phyloP scores from a whole-genome alignment of 23 red algal genomes.

The Porphyridium purpureum region DNA sequence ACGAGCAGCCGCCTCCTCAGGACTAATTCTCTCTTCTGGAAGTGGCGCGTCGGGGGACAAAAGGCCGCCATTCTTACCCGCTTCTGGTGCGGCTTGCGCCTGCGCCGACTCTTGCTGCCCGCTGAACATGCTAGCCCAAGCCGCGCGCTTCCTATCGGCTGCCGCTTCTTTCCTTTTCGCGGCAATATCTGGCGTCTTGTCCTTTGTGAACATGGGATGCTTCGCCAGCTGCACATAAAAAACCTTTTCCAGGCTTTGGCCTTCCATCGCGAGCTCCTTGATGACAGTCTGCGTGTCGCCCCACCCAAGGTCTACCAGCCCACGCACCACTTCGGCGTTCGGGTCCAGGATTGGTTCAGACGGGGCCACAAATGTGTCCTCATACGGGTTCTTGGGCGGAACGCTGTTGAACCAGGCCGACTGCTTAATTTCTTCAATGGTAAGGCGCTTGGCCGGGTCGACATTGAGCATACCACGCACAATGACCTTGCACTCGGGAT shows the following conservation, averaged over 20 bases:
- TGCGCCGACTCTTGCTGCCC: too few relatives aligned
- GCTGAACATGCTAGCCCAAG: too few relatives aligned
- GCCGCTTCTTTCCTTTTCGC: background rate
- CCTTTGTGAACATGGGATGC: slow-evolving; percentile 32
- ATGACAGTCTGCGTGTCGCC: slow-evolving; percentile 50
- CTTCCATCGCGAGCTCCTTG: slow-evolving; percentile 23
- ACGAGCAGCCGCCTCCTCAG: too few relatives aligned
- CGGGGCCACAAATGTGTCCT: slow-evolving; percentile 45
- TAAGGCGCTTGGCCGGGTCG: slow-evolving; percentile 62
- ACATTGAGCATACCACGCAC: slow-evolving; percentile 85
- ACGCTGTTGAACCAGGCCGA: slow-evolving; percentile 41
- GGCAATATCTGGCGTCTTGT: background rate
- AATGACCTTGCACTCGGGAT: slow-evolving; percentile 37
- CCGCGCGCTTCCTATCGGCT: too few relatives aligned
- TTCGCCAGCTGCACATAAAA: slow-evolving; percentile 80
- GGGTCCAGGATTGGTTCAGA: slow-evolving; percentile 60
- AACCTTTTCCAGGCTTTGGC: slow-evolving; percentile 66
- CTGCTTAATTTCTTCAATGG: slow-evolving; percentile 61
- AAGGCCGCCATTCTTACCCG: too few relatives aligned
- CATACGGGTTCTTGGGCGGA: background rate
- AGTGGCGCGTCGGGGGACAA: too few relatives aligned
- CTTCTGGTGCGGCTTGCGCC: too few relatives aligned
- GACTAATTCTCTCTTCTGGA: too few relatives aligned
- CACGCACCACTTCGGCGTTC: slow-evolving; percentile 43
- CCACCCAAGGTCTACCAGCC: slow-evolving; percentile 73